These are phyloP conservation scores for Nigrograna mackinnonii DNA, from an alignment of 2,329 filamentous ascomycete genomes.

Conservation along the genomic window DNA sequence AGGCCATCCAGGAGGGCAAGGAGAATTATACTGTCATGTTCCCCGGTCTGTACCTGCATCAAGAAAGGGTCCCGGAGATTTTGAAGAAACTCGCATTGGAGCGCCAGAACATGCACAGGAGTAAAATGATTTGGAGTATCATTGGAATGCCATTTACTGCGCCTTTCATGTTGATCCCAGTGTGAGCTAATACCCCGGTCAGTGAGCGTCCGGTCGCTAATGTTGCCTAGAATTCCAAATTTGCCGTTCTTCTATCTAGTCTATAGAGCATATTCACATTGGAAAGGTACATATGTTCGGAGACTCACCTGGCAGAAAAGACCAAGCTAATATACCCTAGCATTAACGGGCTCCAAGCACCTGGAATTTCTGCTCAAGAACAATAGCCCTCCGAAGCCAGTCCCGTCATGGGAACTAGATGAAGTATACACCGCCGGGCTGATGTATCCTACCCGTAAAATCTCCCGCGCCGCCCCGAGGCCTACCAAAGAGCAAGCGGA, in stretches of 20 bases:
- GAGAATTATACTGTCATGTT: constrained; percentile 76
- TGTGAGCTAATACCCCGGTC: constrained; percentile 62
- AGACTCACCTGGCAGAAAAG: too few relatives aligned
- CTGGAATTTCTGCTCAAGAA: constrained; percentile 79
- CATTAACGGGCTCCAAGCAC: constrained; percentile 81
- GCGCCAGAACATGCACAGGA: constrained; percentile 75
- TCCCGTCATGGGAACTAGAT: constrained; percentile 72
- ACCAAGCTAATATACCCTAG: too few relatives aligned
- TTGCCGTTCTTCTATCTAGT: constrained; percentile 95
- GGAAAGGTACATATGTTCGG: constrained; percentile 28
- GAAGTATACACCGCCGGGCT: constrained; percentile 67
- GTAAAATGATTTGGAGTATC: constrained; percentile 78
- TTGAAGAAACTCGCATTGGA: constrained; percentile 76
- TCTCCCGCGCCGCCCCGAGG: constrained; percentile 41
- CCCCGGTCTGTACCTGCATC: constrained; percentile 70
- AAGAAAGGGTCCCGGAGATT: constrained; percentile 65
- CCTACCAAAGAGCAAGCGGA: constrained; percentile 43
- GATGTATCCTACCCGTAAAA: constrained; percentile 45
- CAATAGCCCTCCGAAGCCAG: constrained; percentile 65
- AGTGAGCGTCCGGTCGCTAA: constrained; percentile 10
- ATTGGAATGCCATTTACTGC: constrained; percentile 69
- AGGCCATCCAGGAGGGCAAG: constrained; percentile 65
- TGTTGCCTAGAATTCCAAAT: constrained; percentile 73
- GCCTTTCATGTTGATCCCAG: constrained; percentile 80
- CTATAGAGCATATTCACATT: constrained; percentile 71